A percentile compares a stretch with the other conserved stretches of the same genome.
Conservation (phyloP, 495 filamentous ascomycete genomes). For the Penicillium crystallinum region DNA sequence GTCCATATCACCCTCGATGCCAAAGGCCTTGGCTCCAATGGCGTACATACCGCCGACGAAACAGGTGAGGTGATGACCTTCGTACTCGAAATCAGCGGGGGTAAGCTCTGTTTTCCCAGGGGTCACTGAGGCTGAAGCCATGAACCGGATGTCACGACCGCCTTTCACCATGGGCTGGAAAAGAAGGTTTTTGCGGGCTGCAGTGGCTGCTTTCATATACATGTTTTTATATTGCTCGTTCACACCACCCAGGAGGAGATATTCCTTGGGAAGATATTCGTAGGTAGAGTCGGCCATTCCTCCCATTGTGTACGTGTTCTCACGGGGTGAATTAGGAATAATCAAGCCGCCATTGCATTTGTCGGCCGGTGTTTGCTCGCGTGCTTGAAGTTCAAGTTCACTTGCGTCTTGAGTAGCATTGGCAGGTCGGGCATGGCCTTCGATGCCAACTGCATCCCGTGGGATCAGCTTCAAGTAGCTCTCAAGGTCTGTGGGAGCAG, state of each 20-base stretch:
- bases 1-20: conserved; percentile 70
- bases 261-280: conserved; percentile 87
- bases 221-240: conserved; percentile 75
- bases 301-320: conserved; percentile 63
- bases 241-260: conserved; percentile 71
- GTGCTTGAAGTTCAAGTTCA: not conserved
- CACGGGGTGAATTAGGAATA: conserved; percentile 15
- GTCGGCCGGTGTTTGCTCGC: not conserved
- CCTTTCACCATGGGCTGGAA: conserved; percentile 80
- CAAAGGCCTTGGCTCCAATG: conserved; percentile 82
- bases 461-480: conserved; percentile 23
- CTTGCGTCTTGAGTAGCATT: conserved; percentile 10
- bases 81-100: conserved; percentile 39
- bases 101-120: conserved; percentile 12
- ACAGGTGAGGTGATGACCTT: conserved; percentile 76
- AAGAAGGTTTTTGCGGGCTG: conserved; percentile 69
- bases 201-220: conserved; percentile 68
- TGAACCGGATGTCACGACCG: conserved; percentile 69
- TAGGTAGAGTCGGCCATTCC: conserved; percentile 87
- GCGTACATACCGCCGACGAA: conserved; percentile 94
- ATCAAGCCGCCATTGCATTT: conserved; percentile 30
- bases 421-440: conserved; percentile 24
- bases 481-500: conserved; percentile 22
- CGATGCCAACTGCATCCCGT: conserved; percentile 17
- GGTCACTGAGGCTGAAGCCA: conserved; percentile 45